Conservation (phyloP, 108 stramenopile species). For the Mediolabrus comicus region DNA sequence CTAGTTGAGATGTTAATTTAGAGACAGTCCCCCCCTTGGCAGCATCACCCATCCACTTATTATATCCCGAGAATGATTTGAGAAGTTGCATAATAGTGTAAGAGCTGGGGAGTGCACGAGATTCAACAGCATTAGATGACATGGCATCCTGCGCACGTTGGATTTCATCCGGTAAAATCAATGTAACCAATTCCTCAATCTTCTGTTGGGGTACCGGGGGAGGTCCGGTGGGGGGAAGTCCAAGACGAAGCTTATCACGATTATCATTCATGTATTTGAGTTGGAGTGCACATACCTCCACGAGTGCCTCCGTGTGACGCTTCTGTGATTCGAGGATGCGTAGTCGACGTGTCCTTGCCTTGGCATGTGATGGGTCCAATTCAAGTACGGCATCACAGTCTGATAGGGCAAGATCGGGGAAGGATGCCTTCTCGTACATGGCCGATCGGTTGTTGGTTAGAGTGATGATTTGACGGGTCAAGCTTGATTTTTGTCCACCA, state of each 20-base stretch:
- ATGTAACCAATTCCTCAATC: constrained; percentile 73
- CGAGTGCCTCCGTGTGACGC: constrained; percentile 20
- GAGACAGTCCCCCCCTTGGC: constrained; percentile 58
- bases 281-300: constrained; percentile 84
- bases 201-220: constrained; percentile 83
- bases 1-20: constrained; percentile 48
- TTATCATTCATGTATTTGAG: constrained; percentile 84
- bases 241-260: constrained; percentile 73
- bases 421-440: constrained; percentile 91
- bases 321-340: constrained; percentile 72
- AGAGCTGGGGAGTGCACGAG: constrained; percentile 59
- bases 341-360: constrained; percentile 80
- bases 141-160: constrained; percentile 37
- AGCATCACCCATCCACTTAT: constrained; percentile 84
- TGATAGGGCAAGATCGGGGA: constrained; percentile 73
- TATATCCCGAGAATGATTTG: constrained; percentile 80
- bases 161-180: constrained; percentile 71
- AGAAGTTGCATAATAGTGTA: constrained; percentile 81
- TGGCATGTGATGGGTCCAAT: constrained; percentile 62
- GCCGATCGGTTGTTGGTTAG: constrained; percentile 89
- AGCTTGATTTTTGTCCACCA: constrained; percentile 23
- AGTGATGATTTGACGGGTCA: constrained; percentile 76
- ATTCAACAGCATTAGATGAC: constrained; percentile 17
- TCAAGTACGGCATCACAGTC: constrained; percentile 76
- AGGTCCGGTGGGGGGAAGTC: constrained; percentile 59